These are phyloP conservation scores for Scalesia atractyloides DNA, from an alignment of 129 eudicot species.

Conservation along the genomic window DNA sequence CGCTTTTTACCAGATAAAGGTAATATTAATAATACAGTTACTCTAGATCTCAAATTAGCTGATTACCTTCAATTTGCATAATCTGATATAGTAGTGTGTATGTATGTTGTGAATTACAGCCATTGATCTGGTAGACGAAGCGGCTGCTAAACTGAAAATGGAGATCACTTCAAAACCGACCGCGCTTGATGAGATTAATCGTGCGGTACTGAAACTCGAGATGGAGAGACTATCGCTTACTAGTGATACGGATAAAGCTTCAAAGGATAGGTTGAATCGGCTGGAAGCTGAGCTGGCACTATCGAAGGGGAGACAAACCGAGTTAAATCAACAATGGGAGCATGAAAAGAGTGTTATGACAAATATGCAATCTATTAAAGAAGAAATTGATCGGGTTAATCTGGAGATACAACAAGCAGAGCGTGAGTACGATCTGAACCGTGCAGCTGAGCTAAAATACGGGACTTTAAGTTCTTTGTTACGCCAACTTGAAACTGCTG, in stretches of 20 bases:
- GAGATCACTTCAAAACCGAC: slow-evolving; percentile 99
- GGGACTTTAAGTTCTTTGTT: slow-evolving; percentile 84
- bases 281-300: slow-evolving; percentile 83
- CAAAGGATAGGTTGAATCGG: slow-evolving; percentile 83
- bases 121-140: slow-evolving; percentile 96
- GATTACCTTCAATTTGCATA: not conserved
- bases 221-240: slow-evolving; percentile 95
- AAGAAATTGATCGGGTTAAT: slow-evolving; percentile 98
- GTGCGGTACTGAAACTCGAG: slow-evolving; percentile 83
- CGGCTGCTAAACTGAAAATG: slow-evolving; percentile 98
- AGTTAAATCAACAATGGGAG: slow-evolving; percentile 93
- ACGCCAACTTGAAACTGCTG: slow-evolving; percentile 90
- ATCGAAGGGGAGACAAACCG: slow-evolving; percentile 70
- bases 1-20: slow-evolving; percentile 98
- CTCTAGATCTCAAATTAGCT: slow-evolving; percentile 6
- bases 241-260: slow-evolving; percentile 92
- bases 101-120: slow-evolving; percentile 53
- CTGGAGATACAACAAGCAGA: slow-evolving; percentile 99
- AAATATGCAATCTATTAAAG: slow-evolving; percentile 85
- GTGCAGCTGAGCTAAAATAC: slow-evolving; percentile 96
- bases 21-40: slow-evolving; percentile 2
- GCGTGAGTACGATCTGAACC: slow-evolving; percentile 94
- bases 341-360: slow-evolving; percentile 93
- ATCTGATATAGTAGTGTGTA: not conserved
- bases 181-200: slow-evolving; percentile 93